A percentile compares a stretch with the other conserved stretches of the same genome.
Evolutionary conservation across 129 eudicot genomes (phyloP).

Genomic region (Flaveria sonorensis): DNA sequence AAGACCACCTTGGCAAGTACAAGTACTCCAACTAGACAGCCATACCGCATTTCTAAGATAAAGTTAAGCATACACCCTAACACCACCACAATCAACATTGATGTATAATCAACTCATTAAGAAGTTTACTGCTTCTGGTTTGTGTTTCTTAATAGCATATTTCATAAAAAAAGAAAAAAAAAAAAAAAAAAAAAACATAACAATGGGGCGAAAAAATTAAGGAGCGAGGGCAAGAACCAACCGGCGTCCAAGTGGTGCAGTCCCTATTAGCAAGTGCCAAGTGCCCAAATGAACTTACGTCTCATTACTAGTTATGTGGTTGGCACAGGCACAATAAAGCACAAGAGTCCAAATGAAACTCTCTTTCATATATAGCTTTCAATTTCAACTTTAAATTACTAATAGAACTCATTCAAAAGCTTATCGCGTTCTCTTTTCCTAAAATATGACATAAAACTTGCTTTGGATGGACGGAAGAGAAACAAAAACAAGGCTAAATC

Average conservation of each 20-base stretch:
- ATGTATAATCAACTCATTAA: slow-evolving; percentile 3
- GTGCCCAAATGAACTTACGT: background rate
- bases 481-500: background rate
- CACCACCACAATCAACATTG: background rate
- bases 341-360: slow-evolving; percentile 24
- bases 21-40: no score
- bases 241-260: background rate
- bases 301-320: slow-evolving; percentile 10
- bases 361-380: slow-evolving; percentile 19
- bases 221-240: background rate
- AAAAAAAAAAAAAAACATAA: background rate
- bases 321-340: slow-evolving; percentile 15
- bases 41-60: no score
- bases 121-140: background rate
- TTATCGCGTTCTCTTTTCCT: slow-evolving; percentile 34
- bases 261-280: no score
- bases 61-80: background rate
- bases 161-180: background rate
- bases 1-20: no score
- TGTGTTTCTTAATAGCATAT: background rate
- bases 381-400: slow-evolving; percentile 31
- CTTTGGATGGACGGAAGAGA: slow-evolving; percentile 27
- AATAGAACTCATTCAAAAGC: slow-evolving; percentile 29
- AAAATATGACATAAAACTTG: slow-evolving; percentile 34
- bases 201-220: background rate